These are phyloP conservation scores for Beauveria caledonica DNA, from an alignment of 2,329 filamentous ascomycete species.

Conservation along the genomic window DNA sequence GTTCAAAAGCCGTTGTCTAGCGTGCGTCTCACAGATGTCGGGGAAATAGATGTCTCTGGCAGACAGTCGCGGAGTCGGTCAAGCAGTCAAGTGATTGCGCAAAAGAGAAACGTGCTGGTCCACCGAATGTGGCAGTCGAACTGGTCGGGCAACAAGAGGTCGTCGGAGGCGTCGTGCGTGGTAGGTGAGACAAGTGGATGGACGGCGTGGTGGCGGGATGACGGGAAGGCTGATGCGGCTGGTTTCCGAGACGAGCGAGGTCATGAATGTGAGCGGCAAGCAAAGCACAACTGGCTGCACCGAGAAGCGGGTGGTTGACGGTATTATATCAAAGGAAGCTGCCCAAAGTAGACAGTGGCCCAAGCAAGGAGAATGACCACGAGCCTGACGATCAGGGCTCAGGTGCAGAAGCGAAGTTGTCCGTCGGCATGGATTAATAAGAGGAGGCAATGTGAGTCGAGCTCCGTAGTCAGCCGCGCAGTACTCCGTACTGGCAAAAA, in stretches of 20 bases:
- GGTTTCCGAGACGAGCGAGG: neutral
- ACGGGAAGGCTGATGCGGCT: neutral
- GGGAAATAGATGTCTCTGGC: slow-evolving; percentile 8
- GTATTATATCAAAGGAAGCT: neutral
- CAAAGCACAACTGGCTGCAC: neutral
- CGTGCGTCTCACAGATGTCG: slow-evolving; percentile 10
- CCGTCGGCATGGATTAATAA: neutral
- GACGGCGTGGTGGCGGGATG: slow-evolving; percentile 2
- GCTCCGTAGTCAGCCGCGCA: neutral
- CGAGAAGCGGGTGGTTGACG: neutral
- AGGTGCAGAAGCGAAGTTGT: neutral
- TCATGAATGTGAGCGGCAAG: neutral
- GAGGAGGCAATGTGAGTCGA: neutral
- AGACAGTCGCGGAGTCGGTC: neutral
- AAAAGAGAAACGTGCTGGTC: neutral
- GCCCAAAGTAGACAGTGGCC: neutral
- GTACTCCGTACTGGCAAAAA: neutral
- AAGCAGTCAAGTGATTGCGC: slow-evolving; percentile 5
- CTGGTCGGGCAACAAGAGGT: neutral
- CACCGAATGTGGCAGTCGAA: neutral
- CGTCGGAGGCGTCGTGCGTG: neutral
- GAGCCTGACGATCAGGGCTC: neutral
- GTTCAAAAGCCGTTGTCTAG: slow-evolving; percentile 7
- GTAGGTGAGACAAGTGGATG: slow-evolving; percentile 6
- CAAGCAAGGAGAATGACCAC: neutral